Base-by-base conservation (phyloP, 2,329 filamentous ascomycete genomes). In the Cercospora sesami region DNA sequence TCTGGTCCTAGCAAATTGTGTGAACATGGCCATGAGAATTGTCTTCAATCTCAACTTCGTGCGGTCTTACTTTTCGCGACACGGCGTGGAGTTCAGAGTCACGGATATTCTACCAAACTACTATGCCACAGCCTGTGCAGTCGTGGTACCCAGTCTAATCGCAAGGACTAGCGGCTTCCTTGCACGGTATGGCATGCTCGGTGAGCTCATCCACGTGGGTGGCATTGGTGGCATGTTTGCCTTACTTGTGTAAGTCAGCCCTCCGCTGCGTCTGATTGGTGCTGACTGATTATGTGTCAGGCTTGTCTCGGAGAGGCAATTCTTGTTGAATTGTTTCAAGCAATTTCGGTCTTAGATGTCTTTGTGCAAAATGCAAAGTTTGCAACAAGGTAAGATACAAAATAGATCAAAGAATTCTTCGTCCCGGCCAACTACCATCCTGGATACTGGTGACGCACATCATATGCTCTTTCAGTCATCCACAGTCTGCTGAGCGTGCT, bases 21-120 rank as follows among this genome's bases (percentile, higher is more conserved):
- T 97, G 74, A 98, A 97, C 78, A 97, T 99, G 94, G 80, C 82
- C 0, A 87, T 94, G 74, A 87, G 95, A 69, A 96, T 96, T 66
- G 69, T 87, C 7, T 99, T 93, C 92, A 95, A 93, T 75, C 80
- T 82, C 18, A 76, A 78, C 55, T 99, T 97, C 76, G 91, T 97
- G 66, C 81, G 78, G 36, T 73, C 78, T 0, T 96, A 89, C 77
- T 89, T 96, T 68, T 74, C 66, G 5, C 76, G 76, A 16, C 80
- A 85, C 53, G 82, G 80, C 8, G 62, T 76, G 48, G 73, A 73
- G 28, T 79, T 67, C 64, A 71, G 2, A 31, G 28, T 75, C 7
- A 16, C 60, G 39, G 72, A 75, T 16, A 64, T 77, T 2, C 31
- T 80, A 65, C 79, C 79, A 8, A 78, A 73, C 42, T 55, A 71